Base-by-base conservation (phyloP, 495 filamentous ascomycete species). In the Penicillium macrosclerotiorum region DNA sequence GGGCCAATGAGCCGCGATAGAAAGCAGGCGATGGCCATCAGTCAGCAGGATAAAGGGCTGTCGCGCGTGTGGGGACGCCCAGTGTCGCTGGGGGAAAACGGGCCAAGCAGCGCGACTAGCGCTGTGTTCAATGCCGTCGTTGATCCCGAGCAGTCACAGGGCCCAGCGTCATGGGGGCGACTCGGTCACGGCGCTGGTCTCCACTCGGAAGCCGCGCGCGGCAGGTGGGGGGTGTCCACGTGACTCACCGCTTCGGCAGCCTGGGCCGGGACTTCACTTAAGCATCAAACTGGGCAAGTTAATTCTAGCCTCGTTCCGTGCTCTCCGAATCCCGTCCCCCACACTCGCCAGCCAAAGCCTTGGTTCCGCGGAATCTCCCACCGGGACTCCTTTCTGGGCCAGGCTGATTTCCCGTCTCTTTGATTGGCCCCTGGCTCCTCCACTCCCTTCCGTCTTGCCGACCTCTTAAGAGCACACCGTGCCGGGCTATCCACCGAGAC, bases 201-300 rank as follows among this genome's bases (percentile, higher is more conserved):
- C n/a, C 22, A 22, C 33, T 26, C 64, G 65, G 65, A 50, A 59
- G 51, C 33, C 23, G 48, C 26, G 23, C 5, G 67, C 66, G 66
- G 66, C 57, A 70, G 30, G 60, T 67, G 66, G 64, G 60, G 60
- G 31, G 41, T 1, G 0, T 25, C 0, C 65, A 67, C 64, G 65
- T 67, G 65, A 60, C 30, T 8, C 1, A 5, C 4, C 0, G 17
- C 22, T 62, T n/a, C 67, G 60, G 64, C 57, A 65, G 46, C 30
- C 41, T 39, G 41, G 48, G 24, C 52, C 65, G 63, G 63, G 63
- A 64, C 52, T 60, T 59, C 32, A 23, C 14, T 39, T 14, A 19
- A 23, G 36, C 36, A 25, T n/a, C 23, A 27, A 5, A 9, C n/a
- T 42, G n/a, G n/a, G n/a, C n/a, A n/a, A n/a, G n/a, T n/a, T n/a